Conservation (phyloP, 352 stramenopile genomes). For the Pythium phragmitis region DNA sequence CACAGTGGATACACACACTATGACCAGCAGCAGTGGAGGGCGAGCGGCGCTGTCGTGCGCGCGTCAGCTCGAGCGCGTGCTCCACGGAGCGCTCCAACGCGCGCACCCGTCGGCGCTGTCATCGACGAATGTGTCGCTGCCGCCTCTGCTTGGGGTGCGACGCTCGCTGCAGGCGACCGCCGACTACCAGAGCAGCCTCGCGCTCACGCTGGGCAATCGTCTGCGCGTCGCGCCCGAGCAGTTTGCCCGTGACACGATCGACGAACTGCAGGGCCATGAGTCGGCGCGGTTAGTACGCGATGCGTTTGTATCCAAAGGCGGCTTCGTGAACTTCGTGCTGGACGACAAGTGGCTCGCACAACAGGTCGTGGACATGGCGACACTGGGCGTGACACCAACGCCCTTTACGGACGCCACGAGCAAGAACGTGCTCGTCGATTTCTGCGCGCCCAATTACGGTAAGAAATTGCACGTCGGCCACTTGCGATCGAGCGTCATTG, state of each 20-base stretch:
- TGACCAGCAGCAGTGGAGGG: conserved; percentile 7
- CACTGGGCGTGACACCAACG: conserved; percentile 37
- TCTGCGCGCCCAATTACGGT: conserved; percentile 80
- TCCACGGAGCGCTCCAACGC: conserved; percentile 40
- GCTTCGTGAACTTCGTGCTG: conserved; percentile 82
- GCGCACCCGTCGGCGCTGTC: conserved; percentile 34
- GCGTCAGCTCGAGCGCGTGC: conserved; percentile 43
- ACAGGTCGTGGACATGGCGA: conserved; percentile 63
- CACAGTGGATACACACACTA: not conserved
- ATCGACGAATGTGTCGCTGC: conserved; percentile 29
- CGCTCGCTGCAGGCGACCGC: conserved; percentile 57
- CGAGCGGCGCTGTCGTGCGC: conserved; percentile 47
- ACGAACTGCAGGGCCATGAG: conserved; percentile 30
- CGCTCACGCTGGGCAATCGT: conserved; percentile 55
- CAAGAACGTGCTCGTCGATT: conserved; percentile 72
- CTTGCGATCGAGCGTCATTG: conserved; percentile 75
- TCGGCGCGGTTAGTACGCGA: conserved; percentile 7
- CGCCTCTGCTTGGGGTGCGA: conserved; percentile 53
- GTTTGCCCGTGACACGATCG: conserved; percentile 37
- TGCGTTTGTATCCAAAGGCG: conserved; percentile 59
- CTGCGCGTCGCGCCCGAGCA: conserved; percentile 35
- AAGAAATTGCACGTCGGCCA: conserved; percentile 87
- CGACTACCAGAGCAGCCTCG: conserved; percentile 80
- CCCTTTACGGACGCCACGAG: conserved; percentile 19
- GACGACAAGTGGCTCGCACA: conserved; percentile 67